Evolutionary conservation across 2,329 filamentous ascomycete genomes (phyloP), one percentile per base, ranked within the genome.

Genomic region (Beauveria medogensis): DNA sequence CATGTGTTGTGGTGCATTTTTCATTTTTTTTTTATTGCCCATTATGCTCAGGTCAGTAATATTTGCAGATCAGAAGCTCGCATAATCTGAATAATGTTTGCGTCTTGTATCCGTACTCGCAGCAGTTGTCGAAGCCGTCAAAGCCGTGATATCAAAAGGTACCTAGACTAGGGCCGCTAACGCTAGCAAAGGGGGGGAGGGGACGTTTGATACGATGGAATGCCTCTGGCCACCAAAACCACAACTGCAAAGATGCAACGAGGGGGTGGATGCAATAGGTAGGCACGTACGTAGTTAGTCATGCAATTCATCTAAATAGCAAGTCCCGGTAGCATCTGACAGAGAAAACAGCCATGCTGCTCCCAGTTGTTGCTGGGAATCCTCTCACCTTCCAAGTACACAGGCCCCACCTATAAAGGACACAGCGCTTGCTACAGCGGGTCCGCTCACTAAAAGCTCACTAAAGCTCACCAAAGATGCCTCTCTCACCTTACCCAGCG

Each of bases 391-490:
- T 12, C 26, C 24, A 50, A 24, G 14, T n/a, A 30, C 8, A n/a
- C 24, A 22, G 12, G 16, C 14, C 47, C 47, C 44, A 51, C 47
- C 47, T 12, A 7, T 9, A 5, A 10, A 24, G 3, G 12, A 34
- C 18, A 20, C 24, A 53, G 51, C n/a, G 10, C 7, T 44, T 18
- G 34, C 22, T 55, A 22, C 53, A 55, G 53, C 26, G 41, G 53
- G 53, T 40, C 53, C 30, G 44, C 53, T 55, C 53, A 55, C 53
- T 55, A 46, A 46, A 55, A 55, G 10, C 30, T 40, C 26, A n/a
- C 20, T 55, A 34, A 30, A 53, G 22, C 37, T 54, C n/a, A 34
- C 34, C 5, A 34, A 34, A 34, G 30, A 34, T 14, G 30, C 30
- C 43, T 24, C 24, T 6, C 26, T 37, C 43, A 26, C 41, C 41